A percentile compares a stretch with the other conserved stretches of the same genome.
phyloP scores from a whole-genome alignment of 192 early-diverging fungal genomes.

The Linnemannia zychae region DNA sequence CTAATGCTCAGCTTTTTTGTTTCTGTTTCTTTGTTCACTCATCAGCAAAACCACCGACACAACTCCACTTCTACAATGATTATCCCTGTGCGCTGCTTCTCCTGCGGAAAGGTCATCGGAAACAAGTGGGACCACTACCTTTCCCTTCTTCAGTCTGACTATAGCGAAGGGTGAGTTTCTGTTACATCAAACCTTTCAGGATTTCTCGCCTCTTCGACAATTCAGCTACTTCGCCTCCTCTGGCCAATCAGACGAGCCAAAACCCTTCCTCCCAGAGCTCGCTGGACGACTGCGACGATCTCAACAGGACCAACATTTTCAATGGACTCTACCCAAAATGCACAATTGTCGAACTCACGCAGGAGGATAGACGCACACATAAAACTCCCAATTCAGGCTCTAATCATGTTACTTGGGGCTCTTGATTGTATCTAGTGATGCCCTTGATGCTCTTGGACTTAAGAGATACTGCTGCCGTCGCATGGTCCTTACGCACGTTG shows the following conservation, averaged over 20 bases:
- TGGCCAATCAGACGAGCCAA: not conserved
- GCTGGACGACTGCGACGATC: not conserved
- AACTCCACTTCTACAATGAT: constrained; percentile 78
- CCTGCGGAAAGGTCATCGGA: constrained; percentile 98
- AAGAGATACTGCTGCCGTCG: constrained; percentile 97
- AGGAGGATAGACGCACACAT: not conserved
- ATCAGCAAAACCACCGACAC: not conserved
- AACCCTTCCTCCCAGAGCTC: not conserved
- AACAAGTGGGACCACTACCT: constrained; percentile 98
- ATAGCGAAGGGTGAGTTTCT: constrained; percentile 78
- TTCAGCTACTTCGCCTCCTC: not conserved
- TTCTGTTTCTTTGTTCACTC: not conserved
- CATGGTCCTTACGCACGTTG: constrained; percentile 98
- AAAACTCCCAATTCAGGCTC: not conserved
- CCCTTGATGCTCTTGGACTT: constrained; percentile 79
- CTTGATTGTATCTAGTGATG: constrained; percentile 63
- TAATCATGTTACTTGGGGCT: not conserved
- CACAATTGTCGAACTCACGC: not conserved
- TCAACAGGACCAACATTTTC: not conserved
- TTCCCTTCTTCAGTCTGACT: constrained; percentile 80
- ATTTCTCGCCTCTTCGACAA: not conserved
- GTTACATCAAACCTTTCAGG: not conserved
- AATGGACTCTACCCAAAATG: not conserved
- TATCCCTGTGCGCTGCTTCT: constrained; percentile 98
- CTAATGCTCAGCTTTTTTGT: constrained; percentile 19